Percentiles rank a stretch among this genome's conserved stretches.
Conservation (phyloP, 441 rosid species). For the Croton setiger region DNA sequence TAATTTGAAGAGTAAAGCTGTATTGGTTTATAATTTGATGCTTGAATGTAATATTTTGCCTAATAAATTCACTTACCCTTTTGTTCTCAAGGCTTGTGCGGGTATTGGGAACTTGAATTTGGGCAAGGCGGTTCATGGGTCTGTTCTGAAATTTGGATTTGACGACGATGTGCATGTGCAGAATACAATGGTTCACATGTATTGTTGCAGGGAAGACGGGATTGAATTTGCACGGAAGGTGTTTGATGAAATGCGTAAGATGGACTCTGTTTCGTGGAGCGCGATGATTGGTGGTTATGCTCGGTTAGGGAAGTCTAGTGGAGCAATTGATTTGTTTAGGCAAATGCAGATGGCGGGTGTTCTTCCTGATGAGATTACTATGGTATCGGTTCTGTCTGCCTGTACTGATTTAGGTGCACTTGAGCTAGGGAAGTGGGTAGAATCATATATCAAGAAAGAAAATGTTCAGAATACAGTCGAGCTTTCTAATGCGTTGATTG, state of each 20-base stretch:
- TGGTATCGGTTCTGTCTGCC: constrained; percentile 51
- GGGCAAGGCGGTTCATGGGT: constrained; percentile 43
- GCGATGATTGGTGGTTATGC: constrained; percentile 56
- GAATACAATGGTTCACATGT: constrained; percentile 49
- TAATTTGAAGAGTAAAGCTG: constrained; percentile 30
- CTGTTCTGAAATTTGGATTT: constrained; percentile 41
- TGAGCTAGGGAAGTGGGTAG: constrained; percentile 53
- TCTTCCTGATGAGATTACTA: constrained; percentile 50
- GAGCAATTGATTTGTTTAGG: constrained; percentile 45
- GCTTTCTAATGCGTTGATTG: constrained; percentile 44
- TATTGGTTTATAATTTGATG: constrained; percentile 34
- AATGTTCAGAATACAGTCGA: constrained; percentile 30
- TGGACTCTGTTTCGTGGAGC: constrained; percentile 52
- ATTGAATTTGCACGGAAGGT: constrained; percentile 37
- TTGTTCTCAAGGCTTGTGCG: constrained; percentile 56
- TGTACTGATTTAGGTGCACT: constrained; percentile 53
- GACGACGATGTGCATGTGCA: constrained; percentile 38
- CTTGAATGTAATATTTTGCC: constrained; percentile 31
- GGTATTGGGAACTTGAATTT: constrained; percentile 38
- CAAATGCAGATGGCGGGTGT: constrained; percentile 41
- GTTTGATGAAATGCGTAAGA: constrained; percentile 45
- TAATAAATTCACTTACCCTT: constrained; percentile 46
- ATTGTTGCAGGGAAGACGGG: constrained; percentile 31
- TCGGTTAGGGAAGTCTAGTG: constrained; percentile 34
- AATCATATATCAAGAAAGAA: constrained; percentile 35